Evolutionary conservation across 225 moss, liverwort and hornwort species (phyloP).

Genomic region (Pseudisothecium myosuroides): DNA sequence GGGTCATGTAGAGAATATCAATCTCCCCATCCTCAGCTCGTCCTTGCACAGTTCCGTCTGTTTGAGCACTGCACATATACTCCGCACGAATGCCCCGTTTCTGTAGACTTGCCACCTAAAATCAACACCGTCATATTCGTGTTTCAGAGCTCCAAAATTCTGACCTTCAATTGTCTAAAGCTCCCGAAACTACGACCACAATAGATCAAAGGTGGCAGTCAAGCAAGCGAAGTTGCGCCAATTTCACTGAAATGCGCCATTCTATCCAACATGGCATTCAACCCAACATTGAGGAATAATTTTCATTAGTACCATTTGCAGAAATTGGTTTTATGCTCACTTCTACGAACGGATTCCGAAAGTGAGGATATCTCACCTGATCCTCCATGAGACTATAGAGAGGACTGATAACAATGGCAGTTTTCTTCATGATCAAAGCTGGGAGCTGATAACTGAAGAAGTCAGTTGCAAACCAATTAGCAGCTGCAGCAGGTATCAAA

Average conservation of each 20-base stretch:
- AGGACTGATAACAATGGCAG: constrained; percentile 70
- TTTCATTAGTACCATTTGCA: background rate
- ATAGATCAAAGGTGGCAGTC: background rate
- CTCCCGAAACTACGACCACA: background rate
- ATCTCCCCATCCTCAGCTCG: background rate
- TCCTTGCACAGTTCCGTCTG: background rate
- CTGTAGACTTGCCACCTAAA: background rate
- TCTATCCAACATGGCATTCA: background rate
- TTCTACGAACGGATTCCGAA: background rate
- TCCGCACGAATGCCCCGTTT: background rate
- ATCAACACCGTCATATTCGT: background rate
- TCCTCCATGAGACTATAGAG: constrained; percentile 72
- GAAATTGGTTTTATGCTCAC: background rate
- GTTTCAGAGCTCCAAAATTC: background rate
- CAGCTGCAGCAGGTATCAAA: background rate
- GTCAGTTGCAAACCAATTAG: background rate
- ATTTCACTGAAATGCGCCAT: background rate
- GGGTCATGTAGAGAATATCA: background rate
- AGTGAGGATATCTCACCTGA: constrained; percentile 7
- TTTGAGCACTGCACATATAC: background rate
- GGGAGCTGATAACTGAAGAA: constrained; percentile 58
- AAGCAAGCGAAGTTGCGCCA: background rate
- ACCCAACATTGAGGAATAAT: background rate
- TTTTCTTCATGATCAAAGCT: constrained; percentile 56
- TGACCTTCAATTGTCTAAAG: background rate